phyloP scores from a whole-genome alignment of 495 filamentous ascomycete species.

The Neurospora sp. region DNA sequence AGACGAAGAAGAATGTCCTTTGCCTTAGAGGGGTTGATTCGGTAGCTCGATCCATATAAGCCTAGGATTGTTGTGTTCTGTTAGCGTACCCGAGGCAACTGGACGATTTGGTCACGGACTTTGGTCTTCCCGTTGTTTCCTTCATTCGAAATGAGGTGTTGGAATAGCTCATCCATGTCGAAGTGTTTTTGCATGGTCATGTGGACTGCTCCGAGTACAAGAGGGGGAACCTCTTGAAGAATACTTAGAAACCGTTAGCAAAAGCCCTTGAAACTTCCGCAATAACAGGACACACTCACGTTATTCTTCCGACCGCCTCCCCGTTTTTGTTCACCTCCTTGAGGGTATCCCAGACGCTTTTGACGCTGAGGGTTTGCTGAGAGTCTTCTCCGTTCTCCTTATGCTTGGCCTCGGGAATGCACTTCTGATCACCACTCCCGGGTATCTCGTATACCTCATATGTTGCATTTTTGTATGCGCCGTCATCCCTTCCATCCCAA shows the following conservation, averaged over 20 bases:
- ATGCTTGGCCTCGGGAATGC: constrained; percentile 21
- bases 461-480: constrained; percentile 30
- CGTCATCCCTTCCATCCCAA: constrained; percentile 10
- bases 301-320: constrained; percentile 41
- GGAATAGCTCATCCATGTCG: constrained; percentile 44
- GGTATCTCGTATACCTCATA: constrained; percentile 41
- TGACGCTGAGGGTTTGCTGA: constrained; percentile 15
- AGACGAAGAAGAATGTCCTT: constrained; percentile 42
- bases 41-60: constrained; percentile 31
- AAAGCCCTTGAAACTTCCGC: background rate
- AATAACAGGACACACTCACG: constrained; percentile 14
- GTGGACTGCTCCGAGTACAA: constrained; percentile 42
- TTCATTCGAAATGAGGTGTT: constrained; percentile 24
- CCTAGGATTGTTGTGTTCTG: constrained; percentile 1
- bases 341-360: constrained; percentile 32
- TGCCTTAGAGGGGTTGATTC: constrained; percentile 24
- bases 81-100: background rate
- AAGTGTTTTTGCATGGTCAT: constrained; percentile 37
- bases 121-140: constrained; percentile 23
- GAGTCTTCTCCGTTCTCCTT: background rate
- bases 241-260: constrained; percentile 14
- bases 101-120: background rate
- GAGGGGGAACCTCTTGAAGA: constrained; percentile 40
- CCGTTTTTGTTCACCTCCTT: constrained; percentile 19
- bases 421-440: constrained; percentile 21